These are phyloP conservation scores for Botryosphaeria dothidea DNA, from an alignment of 2,329 filamentous ascomycete genomes.

Conservation along the genomic window DNA sequence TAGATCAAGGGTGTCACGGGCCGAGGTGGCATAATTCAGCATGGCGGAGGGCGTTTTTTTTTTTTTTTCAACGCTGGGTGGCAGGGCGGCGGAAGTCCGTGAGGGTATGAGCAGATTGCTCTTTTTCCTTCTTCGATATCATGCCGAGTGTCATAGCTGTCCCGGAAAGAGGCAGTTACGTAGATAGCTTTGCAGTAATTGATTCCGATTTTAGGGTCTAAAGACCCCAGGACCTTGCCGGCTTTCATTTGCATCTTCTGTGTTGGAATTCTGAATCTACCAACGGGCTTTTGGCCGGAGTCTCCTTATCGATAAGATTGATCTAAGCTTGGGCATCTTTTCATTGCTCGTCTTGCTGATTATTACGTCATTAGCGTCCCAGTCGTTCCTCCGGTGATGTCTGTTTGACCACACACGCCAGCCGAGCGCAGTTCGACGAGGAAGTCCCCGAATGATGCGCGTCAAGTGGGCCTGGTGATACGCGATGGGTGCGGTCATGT, in stretches of 20 bases:
- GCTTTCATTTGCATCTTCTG: too few species aligned
- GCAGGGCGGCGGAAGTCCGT: neutral
- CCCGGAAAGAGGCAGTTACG: neutral
- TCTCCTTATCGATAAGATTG: neutral
- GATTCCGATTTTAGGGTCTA: conserved; percentile 17
- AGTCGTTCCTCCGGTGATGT: neutral
- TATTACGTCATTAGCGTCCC: neutral
- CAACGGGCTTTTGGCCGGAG: too few species aligned
- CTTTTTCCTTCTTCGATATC: neutral
- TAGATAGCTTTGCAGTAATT: conserved; percentile 19
- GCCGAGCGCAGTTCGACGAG: neutral
- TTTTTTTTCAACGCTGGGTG: too few species aligned
- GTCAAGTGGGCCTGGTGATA: too few species aligned
- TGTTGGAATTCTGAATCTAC: too few species aligned
- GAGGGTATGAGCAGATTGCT: neutral
- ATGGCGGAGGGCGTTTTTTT: conserved; percentile 7
- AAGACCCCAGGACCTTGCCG: conserved; percentile 3
- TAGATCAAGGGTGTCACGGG: neutral
- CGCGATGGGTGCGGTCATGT: neutral
- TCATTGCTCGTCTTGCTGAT: neutral
- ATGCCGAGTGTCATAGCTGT: neutral
- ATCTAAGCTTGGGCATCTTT: neutral
- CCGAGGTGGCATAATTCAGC: neutral
- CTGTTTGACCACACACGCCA: neutral
- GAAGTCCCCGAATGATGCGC: neutral